phyloP scores from a whole-genome alignment of 345 rosid genomes.

The Bretschneidera sinensis region DNA sequence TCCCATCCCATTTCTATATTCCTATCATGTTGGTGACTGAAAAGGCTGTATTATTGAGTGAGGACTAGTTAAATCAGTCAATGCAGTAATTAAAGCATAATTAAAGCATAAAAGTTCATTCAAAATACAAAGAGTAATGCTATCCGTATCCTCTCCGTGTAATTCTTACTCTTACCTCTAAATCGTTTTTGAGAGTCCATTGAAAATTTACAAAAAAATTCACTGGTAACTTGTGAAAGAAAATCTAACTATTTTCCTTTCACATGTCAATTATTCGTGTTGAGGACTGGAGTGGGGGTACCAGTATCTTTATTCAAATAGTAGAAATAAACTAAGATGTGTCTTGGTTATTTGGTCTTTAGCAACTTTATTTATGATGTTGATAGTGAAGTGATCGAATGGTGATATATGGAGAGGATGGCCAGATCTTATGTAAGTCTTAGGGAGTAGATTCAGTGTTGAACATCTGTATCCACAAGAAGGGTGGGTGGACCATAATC shows the following conservation, averaged over 20 bases:
- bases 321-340: neutral
- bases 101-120: conserved; percentile 2
- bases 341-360: conserved; percentile 11
- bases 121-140: no score
- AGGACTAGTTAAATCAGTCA: neutral
- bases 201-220: no score
- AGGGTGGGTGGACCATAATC: conserved; percentile 24
- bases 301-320: no score
- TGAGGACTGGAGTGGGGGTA: no score
- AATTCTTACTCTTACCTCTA: no score
- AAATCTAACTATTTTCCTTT: no score
- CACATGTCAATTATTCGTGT: no score
- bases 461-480: conserved; percentile 19
- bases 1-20: conserved; percentile 5
- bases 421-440: conserved; percentile 22
- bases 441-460: conserved; percentile 19
- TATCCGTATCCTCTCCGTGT: no score
- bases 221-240: no score
- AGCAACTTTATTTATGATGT: conserved; percentile 24
- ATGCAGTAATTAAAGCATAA: neutral
- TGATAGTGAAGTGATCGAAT: conserved; percentile 23
- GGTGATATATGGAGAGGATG: conserved; percentile 11
- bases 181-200: no score
- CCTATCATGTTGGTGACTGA: conserved; percentile 1
- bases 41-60: conserved; percentile 2